phyloP scores from a whole-genome alignment of 2,329 filamentous ascomycete genomes.

The Nemania sp. region DNA sequence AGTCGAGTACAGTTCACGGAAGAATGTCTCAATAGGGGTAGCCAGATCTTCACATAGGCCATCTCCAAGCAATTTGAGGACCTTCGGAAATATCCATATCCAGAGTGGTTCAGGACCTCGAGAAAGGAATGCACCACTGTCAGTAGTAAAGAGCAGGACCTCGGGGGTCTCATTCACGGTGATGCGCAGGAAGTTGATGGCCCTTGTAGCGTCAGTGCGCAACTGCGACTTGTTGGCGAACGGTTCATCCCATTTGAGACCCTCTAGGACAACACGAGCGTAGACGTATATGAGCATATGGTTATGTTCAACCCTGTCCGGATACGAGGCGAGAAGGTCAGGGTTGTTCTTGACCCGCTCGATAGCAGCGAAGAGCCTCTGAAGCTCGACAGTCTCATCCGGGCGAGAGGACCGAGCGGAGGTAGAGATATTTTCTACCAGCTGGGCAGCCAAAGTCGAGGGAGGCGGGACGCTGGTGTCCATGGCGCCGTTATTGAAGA shows the following conservation, averaged over 20 bases:
- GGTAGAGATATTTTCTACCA: conserved; percentile 83
- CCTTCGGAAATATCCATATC: conserved; percentile 71
- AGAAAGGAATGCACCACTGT: conserved; percentile 59
- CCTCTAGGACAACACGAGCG: conserved; percentile 80
- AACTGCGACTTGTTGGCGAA: conserved; percentile 70
- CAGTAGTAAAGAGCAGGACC: conserved; percentile 66
- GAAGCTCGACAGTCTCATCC: conserved; percentile 79
- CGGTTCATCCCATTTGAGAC: conserved; percentile 74
- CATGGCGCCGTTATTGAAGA: conserved; percentile 41
- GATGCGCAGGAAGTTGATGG: conserved; percentile 80
- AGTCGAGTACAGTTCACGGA: conserved; percentile 61
- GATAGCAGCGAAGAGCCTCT: conserved; percentile 72
- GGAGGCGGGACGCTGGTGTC: conserved; percentile 63
- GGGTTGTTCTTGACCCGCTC: conserved; percentile 66
- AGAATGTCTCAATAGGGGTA: conserved; percentile 65
- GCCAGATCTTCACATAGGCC: conserved; percentile 60
- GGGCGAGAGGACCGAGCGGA: conserved; percentile 70
- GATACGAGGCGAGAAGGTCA: conserved; percentile 67
- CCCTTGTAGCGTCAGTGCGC: conserved; percentile 73
- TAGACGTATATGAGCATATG: conserved; percentile 89
- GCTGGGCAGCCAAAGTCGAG: conserved; percentile 87
- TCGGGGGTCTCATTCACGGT: conserved; percentile 80
- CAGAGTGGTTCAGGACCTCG: conserved; percentile 72
- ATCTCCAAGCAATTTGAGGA: conserved; percentile 68
- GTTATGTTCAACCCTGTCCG: conserved; percentile 80